Evolutionary conservation across 768 basidiomycete genomes (phyloP), one percentile per base, ranked within the genome.

Genomic region (Suillus paluster): DNA sequence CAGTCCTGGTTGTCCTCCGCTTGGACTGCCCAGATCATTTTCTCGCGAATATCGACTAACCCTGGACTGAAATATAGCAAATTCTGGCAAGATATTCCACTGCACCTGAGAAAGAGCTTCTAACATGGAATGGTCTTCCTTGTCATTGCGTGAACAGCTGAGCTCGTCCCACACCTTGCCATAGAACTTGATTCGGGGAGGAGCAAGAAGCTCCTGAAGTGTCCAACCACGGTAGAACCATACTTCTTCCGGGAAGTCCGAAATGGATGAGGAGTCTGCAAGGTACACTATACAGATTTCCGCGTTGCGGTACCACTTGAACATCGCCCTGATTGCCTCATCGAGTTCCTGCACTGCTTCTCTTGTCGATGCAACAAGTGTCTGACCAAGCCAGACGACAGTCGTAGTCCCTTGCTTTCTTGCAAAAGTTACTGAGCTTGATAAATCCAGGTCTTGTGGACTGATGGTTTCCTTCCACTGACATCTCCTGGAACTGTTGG

Each of bases 311-410:
- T 73, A 67, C 66, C 66, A 67, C 14, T 33, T 52, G 58, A 66
- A 67, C 72, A 73, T 72, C 41, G 72, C 64, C 14, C 69, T 69
- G n/a, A 73, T 70, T 33, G 72, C 67, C 55, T 73, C 73, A 25
- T 70, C 69, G 12, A 74, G 69, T 21, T 74, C 73, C 14, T n/a
- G 72, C 65, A 17, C 72, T 73, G 56, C 72, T 72, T 12, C 53
- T 49, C n/a, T 68, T 73, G 30, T 73, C 60, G 42, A 74, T 69
- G 52, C 72, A 73, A 21, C 64, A 67, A 0, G 73, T 71, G 33
- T 74, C 73, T 6, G 63, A 64, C 72, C 70, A 73, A 44, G 62
- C 73, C 3, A 67, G 53, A 8, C 23, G 58, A 57, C 64, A 70
- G 7, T 67, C 69, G 25, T 63, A 59, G 34, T 50, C 38, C 21